Percentiles rank a stretch among this genome's conserved stretches.
These are phyloP conservation scores for Rhizopogon salebrosus DNA, from an alignment of 768 basidiomycete genomes.

Conservation along the genomic window DNA sequence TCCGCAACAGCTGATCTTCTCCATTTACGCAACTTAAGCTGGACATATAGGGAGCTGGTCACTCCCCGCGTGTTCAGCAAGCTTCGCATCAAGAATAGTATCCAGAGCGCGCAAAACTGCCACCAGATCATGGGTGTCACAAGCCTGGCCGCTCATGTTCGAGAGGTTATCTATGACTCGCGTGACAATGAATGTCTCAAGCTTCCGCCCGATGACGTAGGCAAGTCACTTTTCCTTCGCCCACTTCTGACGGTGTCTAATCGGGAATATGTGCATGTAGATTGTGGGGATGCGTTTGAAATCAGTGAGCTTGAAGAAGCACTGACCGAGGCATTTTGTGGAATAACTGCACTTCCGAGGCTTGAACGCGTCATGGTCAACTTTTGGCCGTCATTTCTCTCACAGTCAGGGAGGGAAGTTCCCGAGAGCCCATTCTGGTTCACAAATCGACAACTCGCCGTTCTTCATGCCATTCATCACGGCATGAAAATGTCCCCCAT, in stretches of 20 bases:
- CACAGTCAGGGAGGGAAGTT: constrained; percentile 15
- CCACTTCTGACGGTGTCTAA: not conserved
- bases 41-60: constrained; percentile 18
- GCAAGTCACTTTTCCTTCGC: constrained; percentile 7
- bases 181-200: constrained; percentile 21
- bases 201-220: constrained; percentile 11
- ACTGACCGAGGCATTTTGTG: constrained; percentile 20
- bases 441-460: constrained; percentile 20
- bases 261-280: constrained; percentile 1
- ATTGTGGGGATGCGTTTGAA: constrained; percentile 20
- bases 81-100: constrained; percentile 19
- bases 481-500: constrained; percentile 15
- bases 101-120: constrained; percentile 19
- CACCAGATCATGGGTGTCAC: constrained; percentile 16
- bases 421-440: constrained; percentile 27
- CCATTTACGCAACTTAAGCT: constrained; percentile 21
- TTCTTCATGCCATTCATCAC: constrained; percentile 20
- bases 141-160: constrained; percentile 17
- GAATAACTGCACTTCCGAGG: constrained; percentile 14
- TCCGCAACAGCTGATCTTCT: constrained; percentile 20
- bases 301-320: constrained; percentile 26
- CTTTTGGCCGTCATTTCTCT: constrained; percentile 27
- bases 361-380: constrained; percentile 21
- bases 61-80: constrained; percentile 19
- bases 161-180: constrained; percentile 22